A percentile compares a stretch with the other conserved stretches of the same genome.
phyloP scores from a whole-genome alignment of 73 alveolate species.

The Paraurostyla sp. region DNA sequence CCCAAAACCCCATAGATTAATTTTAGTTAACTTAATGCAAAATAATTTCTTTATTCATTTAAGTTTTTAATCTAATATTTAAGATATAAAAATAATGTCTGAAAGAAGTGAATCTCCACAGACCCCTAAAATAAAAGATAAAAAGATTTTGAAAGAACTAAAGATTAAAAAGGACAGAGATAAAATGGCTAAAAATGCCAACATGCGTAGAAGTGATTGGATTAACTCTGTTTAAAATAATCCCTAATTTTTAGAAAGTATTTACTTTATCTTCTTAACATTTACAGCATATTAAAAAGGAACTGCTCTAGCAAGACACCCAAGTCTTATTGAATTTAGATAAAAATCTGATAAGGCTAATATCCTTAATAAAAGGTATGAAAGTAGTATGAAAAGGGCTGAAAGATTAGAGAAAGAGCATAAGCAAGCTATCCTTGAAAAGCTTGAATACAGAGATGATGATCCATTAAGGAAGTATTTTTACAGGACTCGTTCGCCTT shows the following conservation, averaged over 20 bases:
- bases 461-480: conserved; percentile 29
- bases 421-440: conserved; percentile 21
- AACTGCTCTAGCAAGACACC: conserved; percentile 12
- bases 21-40: too few relatives aligned
- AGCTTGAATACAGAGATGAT: conserved; percentile 17
- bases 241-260: conserved; percentile 8
- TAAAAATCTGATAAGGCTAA: conserved; percentile 17
- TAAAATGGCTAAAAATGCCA: background rate
- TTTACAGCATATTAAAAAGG: background rate
- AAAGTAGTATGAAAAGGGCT: background rate
- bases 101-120: too few relatives aligned
- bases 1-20: too few relatives aligned
- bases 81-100: too few relatives aligned
- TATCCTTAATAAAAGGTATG: conserved; percentile 25
- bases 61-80: too few relatives aligned
- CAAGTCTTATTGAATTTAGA: background rate
- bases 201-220: conserved; percentile 39
- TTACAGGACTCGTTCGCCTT: background rate
- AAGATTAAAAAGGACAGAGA: too few relatives aligned
- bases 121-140: too few relatives aligned
- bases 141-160: too few relatives aligned
- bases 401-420: conserved; percentile 6
- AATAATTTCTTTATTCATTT: too few relatives aligned
- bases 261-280: background rate
- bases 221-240: conserved; percentile 26